Percentiles rank a stretch among this genome's conserved stretches.
Conservation (phyloP, 164 flowering plant genomes). For the Vitis amurensis region DNA sequence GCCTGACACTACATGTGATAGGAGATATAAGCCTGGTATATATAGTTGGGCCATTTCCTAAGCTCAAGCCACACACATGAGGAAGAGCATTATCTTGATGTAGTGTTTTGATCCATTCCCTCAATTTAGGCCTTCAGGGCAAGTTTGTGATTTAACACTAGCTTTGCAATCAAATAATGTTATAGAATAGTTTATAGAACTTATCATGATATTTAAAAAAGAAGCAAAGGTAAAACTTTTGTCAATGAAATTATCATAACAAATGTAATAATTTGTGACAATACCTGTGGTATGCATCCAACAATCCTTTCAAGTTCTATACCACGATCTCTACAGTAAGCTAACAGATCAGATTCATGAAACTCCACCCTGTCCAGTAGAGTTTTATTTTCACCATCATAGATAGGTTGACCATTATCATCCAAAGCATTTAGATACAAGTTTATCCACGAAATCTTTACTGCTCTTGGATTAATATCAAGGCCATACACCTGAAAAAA, state of each 20-base stretch:
- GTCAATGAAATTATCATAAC: background rate
- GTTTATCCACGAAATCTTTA: slow-evolving; percentile 91
- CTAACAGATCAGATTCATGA: slow-evolving; percentile 89
- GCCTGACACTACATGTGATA: too few relatives aligned
- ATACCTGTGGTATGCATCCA: slow-evolving; percentile 99
- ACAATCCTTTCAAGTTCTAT: slow-evolving; percentile 89
- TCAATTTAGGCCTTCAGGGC: too few relatives aligned
- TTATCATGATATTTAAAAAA: background rate
- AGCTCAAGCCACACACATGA: too few relatives aligned
- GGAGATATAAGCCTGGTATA: too few relatives aligned
- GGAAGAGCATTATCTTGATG: too few relatives aligned
- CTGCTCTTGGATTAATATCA: slow-evolving; percentile 97
- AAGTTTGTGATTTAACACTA: too few relatives aligned
- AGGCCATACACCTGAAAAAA: slow-evolving; percentile 86
- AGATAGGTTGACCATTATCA: slow-evolving; percentile 76
- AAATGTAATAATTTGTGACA: background rate
- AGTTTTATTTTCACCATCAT: slow-evolving; percentile 80
- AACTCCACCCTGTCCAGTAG: slow-evolving; percentile 95
- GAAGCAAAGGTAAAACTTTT: background rate
- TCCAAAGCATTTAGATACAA: slow-evolving; percentile 88
- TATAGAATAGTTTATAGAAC: background rate
- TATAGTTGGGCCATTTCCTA: too few relatives aligned
- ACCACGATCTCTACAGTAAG: slow-evolving; percentile 75
- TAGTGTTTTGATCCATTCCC: too few relatives aligned
- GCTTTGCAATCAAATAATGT: background rate